Conservation (phyloP, 1,284 basidiomycete species). For the Stygiomarasmius scandens region DNA sequence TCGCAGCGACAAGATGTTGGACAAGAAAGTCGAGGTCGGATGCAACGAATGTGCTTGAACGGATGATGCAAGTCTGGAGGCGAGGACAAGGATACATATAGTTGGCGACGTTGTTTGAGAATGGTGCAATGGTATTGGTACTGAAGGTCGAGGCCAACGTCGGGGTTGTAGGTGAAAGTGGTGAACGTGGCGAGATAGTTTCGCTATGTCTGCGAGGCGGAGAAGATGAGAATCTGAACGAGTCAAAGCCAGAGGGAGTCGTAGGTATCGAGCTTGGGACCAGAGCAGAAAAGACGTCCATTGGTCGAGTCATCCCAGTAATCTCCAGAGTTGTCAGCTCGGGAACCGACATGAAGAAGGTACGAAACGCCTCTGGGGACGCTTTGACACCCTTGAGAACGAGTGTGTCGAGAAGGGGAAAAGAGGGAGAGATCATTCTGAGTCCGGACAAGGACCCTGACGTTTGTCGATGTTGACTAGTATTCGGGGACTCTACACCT, state of each 20-base stretch:
- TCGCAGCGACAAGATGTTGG: neutral
- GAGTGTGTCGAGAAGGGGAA: conserved; percentile 18
- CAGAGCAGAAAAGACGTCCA: neutral
- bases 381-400: conserved; percentile 37
- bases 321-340: conserved; percentile 23
- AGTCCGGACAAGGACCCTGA: too few relatives aligned
- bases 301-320: neutral
- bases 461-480: too few relatives aligned
- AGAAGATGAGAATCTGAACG: neutral
- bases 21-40: neutral
- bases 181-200: too few relatives aligned
- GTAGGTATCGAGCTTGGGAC: neutral
- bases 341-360: conserved; percentile 33
- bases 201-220: neutral
- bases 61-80: neutral
- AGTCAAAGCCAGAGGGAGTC: neutral
- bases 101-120: too few relatives aligned
- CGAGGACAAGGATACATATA: too few relatives aligned
- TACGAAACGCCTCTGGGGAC: conserved; percentile 28
- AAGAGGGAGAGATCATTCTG: neutral
- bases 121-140: too few relatives aligned
- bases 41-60: neutral
- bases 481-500: too few relatives aligned
- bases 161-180: too few relatives aligned
- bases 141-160: too few relatives aligned